These are phyloP conservation scores for Cardamine resedifolia DNA, from an alignment of 345 rosid species.

Conservation along the genomic window DNA sequence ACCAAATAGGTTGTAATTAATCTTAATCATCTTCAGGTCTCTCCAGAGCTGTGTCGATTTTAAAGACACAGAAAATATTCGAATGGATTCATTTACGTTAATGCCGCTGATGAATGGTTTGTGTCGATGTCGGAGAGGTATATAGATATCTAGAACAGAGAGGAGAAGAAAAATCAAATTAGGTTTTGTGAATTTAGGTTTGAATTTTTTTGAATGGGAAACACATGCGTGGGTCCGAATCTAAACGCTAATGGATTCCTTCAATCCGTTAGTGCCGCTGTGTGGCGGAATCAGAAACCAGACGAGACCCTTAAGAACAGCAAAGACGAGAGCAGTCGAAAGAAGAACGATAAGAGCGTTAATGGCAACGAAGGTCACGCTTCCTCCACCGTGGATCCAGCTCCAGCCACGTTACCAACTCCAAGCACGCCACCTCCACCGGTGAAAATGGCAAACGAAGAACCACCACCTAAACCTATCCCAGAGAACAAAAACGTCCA, in stretches of 20 bases:
- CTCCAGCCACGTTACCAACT: conserved; percentile 33
- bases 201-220: conserved; percentile 65
- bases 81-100: conserved; percentile 10
- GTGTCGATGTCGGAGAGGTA: conserved; percentile 8
- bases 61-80: conserved; percentile 1
- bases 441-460: conserved; percentile 53
- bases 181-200: conserved; percentile 23
- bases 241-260: conserved; percentile 65
- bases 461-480: conserved; percentile 24
- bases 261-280: conserved; percentile 74
- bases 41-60: conserved; percentile 14
- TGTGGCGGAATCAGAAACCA: conserved; percentile 60
- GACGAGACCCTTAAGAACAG: conserved; percentile 45
- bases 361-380: conserved; percentile 29
- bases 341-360: conserved; percentile 33
- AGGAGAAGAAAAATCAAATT: conserved; percentile 4
- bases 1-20: neutral
- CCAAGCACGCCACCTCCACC: conserved; percentile 70
- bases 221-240: conserved; percentile 86
- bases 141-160: neutral
- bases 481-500: conserved; percentile 19
- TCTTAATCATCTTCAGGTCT: conserved; percentile 4
- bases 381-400: conserved; percentile 29
- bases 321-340: conserved; percentile 35
- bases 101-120: neutral